phyloP scores from a whole-genome alignment of 768 basidiomycete genomes.

The Trametes elegans region DNA sequence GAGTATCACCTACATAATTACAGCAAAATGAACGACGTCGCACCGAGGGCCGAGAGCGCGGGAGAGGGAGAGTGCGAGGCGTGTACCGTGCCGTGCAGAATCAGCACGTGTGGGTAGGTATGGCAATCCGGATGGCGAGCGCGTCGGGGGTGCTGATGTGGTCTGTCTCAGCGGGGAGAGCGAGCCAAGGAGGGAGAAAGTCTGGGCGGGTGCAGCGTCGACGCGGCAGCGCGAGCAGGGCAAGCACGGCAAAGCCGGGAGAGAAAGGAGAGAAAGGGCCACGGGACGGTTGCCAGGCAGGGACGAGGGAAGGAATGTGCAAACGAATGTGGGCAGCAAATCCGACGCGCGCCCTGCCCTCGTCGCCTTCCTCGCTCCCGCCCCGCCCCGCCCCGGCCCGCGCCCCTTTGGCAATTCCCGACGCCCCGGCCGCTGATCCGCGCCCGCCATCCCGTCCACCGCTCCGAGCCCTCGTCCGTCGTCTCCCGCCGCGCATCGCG shows the following conservation, averaged over 20 bases:
- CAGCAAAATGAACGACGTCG: constrained; percentile 16
- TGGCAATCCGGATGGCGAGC: constrained; percentile 7
- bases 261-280: neutral
- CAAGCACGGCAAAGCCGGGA: neutral
- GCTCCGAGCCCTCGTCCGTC: neutral
- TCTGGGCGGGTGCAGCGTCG: neutral
- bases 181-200: too few relatives aligned
- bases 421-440: constrained; percentile 4
- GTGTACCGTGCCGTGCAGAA: constrained; percentile 21
- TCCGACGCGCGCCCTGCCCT: constrained; percentile 13
- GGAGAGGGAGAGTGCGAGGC: constrained; percentile 7
- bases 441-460: neutral
- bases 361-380: constrained; percentile 15
- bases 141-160: neutral
- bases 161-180: neutral
- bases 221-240: neutral
- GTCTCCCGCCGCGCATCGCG: neutral
- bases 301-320: neutral
- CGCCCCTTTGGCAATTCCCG: constrained; percentile 16
- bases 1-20: constrained; percentile 17
- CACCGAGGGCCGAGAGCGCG: constrained; percentile 17
- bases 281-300: constrained; percentile 8
- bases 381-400: neutral
- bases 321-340: constrained; percentile 12
- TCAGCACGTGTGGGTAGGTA: constrained; percentile 26